Evolutionary conservation across 2,329 filamentous ascomycete species (phyloP).

Genomic region (Pseudogymnoascus sp.): DNA sequence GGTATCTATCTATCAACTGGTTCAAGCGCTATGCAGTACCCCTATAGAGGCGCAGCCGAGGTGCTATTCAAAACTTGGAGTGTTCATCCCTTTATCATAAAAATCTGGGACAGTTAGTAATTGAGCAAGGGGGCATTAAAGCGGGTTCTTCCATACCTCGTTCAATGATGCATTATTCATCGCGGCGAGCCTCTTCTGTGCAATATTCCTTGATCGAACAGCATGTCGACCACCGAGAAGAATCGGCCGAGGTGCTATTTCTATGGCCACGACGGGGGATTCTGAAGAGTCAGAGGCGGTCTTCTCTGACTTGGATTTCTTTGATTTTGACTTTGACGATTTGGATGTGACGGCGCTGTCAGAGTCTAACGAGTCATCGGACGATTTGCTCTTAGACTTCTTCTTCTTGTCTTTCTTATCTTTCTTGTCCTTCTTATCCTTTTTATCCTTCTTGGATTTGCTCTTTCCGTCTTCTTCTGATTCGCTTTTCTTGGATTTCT

Average conservation of each 20-base stretch:
- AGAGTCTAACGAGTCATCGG: slow-evolving; percentile 22
- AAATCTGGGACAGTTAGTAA: slow-evolving; percentile 44
- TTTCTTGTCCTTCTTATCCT: slow-evolving; percentile 39
- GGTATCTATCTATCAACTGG: slow-evolving; percentile 5
- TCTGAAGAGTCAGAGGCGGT: slow-evolving; percentile 20
- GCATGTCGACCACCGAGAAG: slow-evolving; percentile 56
- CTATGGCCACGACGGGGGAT: slow-evolving; percentile 32
- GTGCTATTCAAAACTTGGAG: neutral
- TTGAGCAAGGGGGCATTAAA: slow-evolving; percentile 10
- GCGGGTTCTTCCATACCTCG: slow-evolving; percentile 52
- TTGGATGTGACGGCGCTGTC: slow-evolving; percentile 17
- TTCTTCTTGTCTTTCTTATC: slow-evolving; percentile 36
- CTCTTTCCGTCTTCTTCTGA: slow-evolving; percentile 35
- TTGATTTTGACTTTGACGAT: slow-evolving; percentile 20
- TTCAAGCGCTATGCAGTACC: neutral
- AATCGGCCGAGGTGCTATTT: slow-evolving; percentile 39
- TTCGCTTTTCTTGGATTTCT: slow-evolving; percentile 24
- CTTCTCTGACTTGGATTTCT: slow-evolving; percentile 8
- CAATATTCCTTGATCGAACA: slow-evolving; percentile 74
- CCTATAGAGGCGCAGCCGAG: neutral
- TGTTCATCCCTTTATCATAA: slow-evolving; percentile 52
- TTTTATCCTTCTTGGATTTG: slow-evolving; percentile 21
- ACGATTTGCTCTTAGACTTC: slow-evolving; percentile 30
- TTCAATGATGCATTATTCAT: slow-evolving; percentile 76
- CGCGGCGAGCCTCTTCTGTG: slow-evolving; percentile 77